A percentile compares a stretch with the other conserved stretches of the same genome.
phyloP scores from a whole-genome alignment of 306 rosid species.

The Vigna nakashimae region DNA sequence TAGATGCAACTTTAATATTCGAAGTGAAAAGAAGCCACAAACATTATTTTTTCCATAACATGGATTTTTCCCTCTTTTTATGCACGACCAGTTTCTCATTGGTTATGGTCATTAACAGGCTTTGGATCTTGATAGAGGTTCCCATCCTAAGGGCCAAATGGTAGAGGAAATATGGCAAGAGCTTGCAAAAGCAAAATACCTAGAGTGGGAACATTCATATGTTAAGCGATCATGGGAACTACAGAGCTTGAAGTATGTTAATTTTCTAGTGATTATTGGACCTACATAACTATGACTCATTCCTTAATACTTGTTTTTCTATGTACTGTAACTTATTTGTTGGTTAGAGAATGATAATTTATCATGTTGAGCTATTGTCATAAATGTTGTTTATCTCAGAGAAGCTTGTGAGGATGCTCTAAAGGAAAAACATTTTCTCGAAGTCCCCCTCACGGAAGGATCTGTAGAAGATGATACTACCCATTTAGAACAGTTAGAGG shows the following conservation, averaged over 20 bases:
- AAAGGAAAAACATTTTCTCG: neutral
- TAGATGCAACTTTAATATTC: neutral
- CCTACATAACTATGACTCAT: neutral
- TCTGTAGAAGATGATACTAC: neutral
- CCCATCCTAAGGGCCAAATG: conserved; percentile 60
- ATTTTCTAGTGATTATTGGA: neutral
- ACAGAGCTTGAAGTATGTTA: conserved; percentile 14
- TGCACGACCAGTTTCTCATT: neutral
- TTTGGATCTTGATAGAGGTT: conserved; percentile 78
- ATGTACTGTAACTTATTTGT: neutral
- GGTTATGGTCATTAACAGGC: conserved; percentile 43
- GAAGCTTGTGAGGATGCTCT: conserved; percentile 18
- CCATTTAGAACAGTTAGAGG: conserved; percentile 47
- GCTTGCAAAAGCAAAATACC: conserved; percentile 72
- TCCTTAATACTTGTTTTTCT: neutral
- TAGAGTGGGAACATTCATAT: conserved; percentile 70
- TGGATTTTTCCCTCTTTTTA: neutral
- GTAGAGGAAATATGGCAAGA: conserved; percentile 83
- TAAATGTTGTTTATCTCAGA: conserved; percentile 17
- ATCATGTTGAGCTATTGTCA: neutral
- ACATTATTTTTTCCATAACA: neutral
- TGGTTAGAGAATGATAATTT: neutral
- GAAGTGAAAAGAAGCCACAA: too few relatives aligned
- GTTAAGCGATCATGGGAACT: conserved; percentile 60
- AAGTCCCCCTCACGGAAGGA: neutral